Evolutionary conservation across 768 basidiomycete species (phyloP), one percentile per base, ranked within the genome.

Genomic region (Leccinum obscurum): DNA sequence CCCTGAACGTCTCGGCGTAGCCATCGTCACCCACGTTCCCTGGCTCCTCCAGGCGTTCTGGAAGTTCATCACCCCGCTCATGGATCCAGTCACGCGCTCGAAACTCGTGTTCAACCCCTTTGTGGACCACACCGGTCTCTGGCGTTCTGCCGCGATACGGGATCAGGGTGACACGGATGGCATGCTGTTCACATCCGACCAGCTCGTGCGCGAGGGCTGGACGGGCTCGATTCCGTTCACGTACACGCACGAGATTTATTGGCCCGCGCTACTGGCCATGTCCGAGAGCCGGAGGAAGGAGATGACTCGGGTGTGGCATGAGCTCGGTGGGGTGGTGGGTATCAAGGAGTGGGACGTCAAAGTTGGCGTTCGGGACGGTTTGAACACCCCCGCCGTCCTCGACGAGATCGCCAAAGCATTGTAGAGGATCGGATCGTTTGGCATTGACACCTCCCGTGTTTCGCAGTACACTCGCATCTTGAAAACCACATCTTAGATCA

Each of bases 311-410:
- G 81, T 78, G 41, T 96, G 94, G 94, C 78, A 77, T 49, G 72
- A 76, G 55, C 76, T 89, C 22, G 94, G 93, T 2, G 90, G 80
- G 1, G 78, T 67, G 54, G 77, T 93, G 24, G 93, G 93, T 1
- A 70, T 87, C 35, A 86, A 83, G 68, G 93, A 96, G 70, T 92
- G 87, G 84, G 88, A 90, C 24, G 86, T 89, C 65, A 93, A 92
- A 71, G 49, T 71, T 41, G 59, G 62, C 8, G 59, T 65, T 20
- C 64, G 64, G 11, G 71, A 71, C 44, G 66, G 59, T 35, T 13
- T 52, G 50, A 8, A 59, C 7, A 8, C 9, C 2, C 37, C 55
- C 4, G n/a, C 14, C 24, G 50, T n/a, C 11, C 30, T 30, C 7
- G 49, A 62, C 10, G 55, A 3, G 32, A 32, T 56, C 4, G 67